Evolutionary conservation across 75 land plant genomes (phyloP), one percentile per base, ranked within the genome.

Genomic region (Pseudotsuga menziesii): DNA sequence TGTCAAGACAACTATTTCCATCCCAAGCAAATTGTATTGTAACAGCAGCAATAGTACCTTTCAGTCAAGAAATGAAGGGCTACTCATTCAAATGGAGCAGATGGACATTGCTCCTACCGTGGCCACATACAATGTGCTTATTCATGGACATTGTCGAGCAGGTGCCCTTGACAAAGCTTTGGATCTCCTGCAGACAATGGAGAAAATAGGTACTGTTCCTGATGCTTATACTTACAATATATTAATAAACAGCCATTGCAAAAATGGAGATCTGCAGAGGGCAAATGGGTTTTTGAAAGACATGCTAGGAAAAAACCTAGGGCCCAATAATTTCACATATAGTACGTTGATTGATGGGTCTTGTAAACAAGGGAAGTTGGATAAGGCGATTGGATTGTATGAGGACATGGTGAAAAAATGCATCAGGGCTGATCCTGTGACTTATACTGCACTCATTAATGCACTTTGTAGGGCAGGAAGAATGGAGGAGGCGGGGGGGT

Each of bases 241-340:
- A 26, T 73, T 87, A 60, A 77, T 87, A 75, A 60, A 72, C 44
- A 26, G 75, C 2, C 78, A 84, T 36, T 20, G 82, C 29, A 77
- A 76, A 73, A 59, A 29, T 32, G 20, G 74, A 35, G 75, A 66
- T 66, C 82, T 92, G 83, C 76, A 79, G 60, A 80, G 77, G 32
- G 95, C 83, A 23, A 75, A 86, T 39, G 75, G 88, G 75, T 77
- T 89, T 41, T 64, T 93, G 55, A 78, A 82, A 60, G 59, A 83
- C 72, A 86, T 90, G 90, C 54, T 60, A 19, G 76, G 75, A 48
- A 82, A 82, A 26, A 80, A 76, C 76, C n/a, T n/a, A 5, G 77
- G 67, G 23, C 85, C 82, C 73, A 86, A 87, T 74, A 87, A 88
- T 78, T 89, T 81, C 62, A 86, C 89, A n/a, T 90, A 82, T 75